Conservation (phyloP, 345 rosid species). For the Populus pruinosa region DNA sequence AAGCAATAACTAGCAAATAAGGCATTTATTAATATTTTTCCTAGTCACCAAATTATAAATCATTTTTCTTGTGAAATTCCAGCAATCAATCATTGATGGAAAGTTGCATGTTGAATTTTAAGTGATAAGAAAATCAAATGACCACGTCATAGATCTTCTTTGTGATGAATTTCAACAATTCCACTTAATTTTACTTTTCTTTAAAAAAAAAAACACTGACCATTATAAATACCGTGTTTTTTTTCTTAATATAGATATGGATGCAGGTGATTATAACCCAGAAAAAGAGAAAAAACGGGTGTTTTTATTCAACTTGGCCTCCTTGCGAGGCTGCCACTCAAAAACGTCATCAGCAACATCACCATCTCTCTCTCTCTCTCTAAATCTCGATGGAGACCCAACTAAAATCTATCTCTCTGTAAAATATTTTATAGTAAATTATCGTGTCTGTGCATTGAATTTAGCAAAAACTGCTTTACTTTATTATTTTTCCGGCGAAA, state of each 20-base stretch:
- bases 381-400: not conserved
- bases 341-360: not conserved
- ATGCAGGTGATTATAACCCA: not conserved
- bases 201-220: too few relatives aligned
- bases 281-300: not conserved
- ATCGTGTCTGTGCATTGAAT: slow-evolving; percentile 6
- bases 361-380: not conserved
- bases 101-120: too few relatives aligned
- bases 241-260: not conserved
- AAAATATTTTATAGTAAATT: not conserved
- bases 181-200: too few relatives aligned
- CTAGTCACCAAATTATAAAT: too few relatives aligned
- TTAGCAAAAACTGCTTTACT: not conserved
- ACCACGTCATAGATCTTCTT: not conserved
- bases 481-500: not conserved
- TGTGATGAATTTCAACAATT: not conserved
- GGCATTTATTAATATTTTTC: not conserved
- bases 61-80: not conserved
- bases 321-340: not conserved
- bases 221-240: too few relatives aligned
- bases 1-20: not conserved
- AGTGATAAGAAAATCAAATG: too few relatives aligned
- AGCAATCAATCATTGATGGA: too few relatives aligned
- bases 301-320: not conserved
- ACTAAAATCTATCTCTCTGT: not conserved